Conservation (phyloP, 2,329 filamentous ascomycete species). For the Cladosporium sp. region DNA sequence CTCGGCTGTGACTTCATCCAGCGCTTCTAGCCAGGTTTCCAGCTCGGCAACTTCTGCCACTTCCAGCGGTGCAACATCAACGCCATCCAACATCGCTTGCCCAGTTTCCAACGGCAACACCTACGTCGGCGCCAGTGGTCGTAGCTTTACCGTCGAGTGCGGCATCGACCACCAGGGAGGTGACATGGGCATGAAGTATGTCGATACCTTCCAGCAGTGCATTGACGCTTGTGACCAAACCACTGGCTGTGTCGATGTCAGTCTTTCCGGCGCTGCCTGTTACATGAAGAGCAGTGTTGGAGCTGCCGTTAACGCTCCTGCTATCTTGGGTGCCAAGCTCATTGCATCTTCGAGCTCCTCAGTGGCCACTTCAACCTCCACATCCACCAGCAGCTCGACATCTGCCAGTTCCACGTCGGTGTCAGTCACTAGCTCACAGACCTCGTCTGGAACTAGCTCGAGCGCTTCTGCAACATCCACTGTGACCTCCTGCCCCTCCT, state of each 20-base stretch:
- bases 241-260: slow-evolving; percentile 30
- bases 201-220: slow-evolving; percentile 23
- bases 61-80: slow-evolving; percentile 14
- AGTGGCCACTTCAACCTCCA: not conserved
- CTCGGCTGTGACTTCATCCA: slow-evolving; percentile 13
- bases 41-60: slow-evolving; percentile 4
- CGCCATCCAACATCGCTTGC: slow-evolving; percentile 21
- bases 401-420: not conserved
- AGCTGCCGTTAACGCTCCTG: slow-evolving; percentile 13
- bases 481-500: slow-evolving; percentile 15
- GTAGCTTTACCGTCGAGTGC: slow-evolving; percentile 26
- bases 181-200: slow-evolving; percentile 21
- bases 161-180: slow-evolving; percentile 27
- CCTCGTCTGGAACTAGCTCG: not conserved
- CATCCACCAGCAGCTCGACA: not conserved
- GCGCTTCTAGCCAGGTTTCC: not conserved
- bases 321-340: slow-evolving; percentile 24
- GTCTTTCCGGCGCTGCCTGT: slow-evolving; percentile 27
- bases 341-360: slow-evolving; percentile 10
- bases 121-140: slow-evolving; percentile 21
- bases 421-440: not conserved
- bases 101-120: slow-evolving; percentile 20
- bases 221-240: slow-evolving; percentile 29
- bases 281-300: slow-evolving; percentile 29
- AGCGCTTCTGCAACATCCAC: not conserved